Conservation (phyloP, 306 rosid species). For the Alnus glutinosa region DNA sequence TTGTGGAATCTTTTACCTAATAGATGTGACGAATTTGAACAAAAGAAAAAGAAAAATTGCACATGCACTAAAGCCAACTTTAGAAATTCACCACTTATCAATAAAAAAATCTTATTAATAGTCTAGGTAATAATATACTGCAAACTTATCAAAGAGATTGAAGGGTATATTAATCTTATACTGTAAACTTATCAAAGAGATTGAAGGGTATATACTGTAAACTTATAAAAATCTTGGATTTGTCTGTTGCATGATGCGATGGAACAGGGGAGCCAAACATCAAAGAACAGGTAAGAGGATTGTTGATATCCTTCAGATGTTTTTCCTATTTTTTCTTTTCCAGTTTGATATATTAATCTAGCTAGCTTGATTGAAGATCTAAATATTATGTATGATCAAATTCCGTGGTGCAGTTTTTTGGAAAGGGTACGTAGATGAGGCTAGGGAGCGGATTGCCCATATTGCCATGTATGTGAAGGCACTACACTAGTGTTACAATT, state of each 20-base stretch:
- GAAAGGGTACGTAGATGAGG: constrained; percentile 64
- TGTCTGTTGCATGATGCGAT: constrained; percentile 73
- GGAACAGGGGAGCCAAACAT: constrained; percentile 88
- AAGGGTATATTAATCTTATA: too few relatives aligned
- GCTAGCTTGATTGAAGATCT: constrained; percentile 9
- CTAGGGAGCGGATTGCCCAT: constrained; percentile 69
- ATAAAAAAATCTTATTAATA: too few relatives aligned
- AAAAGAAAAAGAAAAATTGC: too few relatives aligned
- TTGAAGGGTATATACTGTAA: too few relatives aligned
- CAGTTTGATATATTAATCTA: neutral
- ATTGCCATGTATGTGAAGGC: constrained; percentile 74
- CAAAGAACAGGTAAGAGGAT: constrained; percentile 76
- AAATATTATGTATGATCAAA: constrained; percentile 10
- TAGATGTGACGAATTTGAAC: too few relatives aligned
- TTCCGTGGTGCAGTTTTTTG: constrained; percentile 70
- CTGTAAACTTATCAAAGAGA: too few relatives aligned
- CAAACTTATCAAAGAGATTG: too few relatives aligned
- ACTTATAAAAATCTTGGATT: neutral
- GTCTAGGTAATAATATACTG: too few relatives aligned
- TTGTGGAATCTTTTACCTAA: too few relatives aligned
- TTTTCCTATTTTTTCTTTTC: neutral
- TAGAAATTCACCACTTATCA: too few relatives aligned
- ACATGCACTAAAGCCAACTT: too few relatives aligned
- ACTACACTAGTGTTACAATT: neutral
- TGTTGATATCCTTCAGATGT: constrained; percentile 12